Evolutionary conservation across 192 early-diverging fungal genomes (phyloP).

Genomic region (Coemansia sp.): DNA sequence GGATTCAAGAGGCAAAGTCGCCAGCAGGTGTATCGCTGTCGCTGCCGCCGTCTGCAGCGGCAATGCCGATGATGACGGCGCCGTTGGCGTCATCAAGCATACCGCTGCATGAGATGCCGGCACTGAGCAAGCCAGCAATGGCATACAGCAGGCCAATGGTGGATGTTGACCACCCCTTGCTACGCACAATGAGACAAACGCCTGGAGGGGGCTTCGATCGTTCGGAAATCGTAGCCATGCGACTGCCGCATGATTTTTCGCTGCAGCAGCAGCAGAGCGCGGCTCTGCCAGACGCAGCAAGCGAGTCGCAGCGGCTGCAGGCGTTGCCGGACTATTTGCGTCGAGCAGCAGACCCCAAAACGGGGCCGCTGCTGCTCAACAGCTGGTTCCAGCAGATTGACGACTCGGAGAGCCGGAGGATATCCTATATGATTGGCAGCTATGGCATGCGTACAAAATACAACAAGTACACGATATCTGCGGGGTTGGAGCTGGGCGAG

Average conservation of each 20-base stretch:
- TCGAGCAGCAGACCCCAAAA: conserved; percentile 20
- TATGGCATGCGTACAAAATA: conserved; percentile 47
- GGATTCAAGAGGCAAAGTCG: neutral
- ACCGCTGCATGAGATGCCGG: conserved; percentile 2
- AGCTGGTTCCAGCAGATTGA: conserved; percentile 58
- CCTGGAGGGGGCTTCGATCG: conserved; percentile 44
- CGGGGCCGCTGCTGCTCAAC: conserved; percentile 30
- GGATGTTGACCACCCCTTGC: conserved; percentile 38
- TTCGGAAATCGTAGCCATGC: conserved; percentile 29
- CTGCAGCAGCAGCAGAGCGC: neutral
- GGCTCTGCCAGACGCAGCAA: neutral
- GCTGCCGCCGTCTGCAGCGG: neutral
- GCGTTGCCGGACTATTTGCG: conserved; percentile 33
- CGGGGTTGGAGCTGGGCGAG: conserved; percentile 58
- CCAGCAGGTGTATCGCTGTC: neutral
- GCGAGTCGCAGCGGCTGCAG: conserved; percentile 22
- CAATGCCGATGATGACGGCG: neutral
- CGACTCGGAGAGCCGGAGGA: conserved; percentile 62
- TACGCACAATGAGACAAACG: conserved; percentile 47
- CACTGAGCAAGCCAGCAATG: conserved; percentile 2
- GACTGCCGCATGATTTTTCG: conserved; percentile 35
- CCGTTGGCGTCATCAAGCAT: neutral
- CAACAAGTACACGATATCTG: conserved; percentile 70
- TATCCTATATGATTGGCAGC: conserved; percentile 66
- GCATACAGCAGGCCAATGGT: conserved; percentile 8